Evolutionary conservation across 257 asterid species (phyloP), one percentile per base, ranked within the genome.

Genomic region (Solanum virginianum): DNA sequence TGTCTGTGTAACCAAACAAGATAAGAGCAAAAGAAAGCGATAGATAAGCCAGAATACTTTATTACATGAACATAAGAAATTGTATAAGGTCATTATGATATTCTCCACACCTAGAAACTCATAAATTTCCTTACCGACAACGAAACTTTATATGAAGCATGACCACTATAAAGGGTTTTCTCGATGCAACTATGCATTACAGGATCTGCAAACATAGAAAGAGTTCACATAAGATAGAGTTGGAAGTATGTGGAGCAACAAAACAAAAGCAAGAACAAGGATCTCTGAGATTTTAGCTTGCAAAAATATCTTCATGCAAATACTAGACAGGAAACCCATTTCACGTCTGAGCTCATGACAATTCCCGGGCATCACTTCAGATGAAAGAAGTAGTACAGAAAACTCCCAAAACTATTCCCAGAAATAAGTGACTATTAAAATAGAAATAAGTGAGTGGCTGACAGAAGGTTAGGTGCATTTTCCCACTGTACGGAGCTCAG

Each of bases 101-200:
- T 26, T 39, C 13, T 66, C 39, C 68, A 49, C 32, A 24, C 39
- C 20, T 4, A 56, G 8, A 49, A 68, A 70, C 8, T 62, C 49
- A 72, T 43, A 49, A 62, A 47, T 81, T 15, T 26, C 86, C 98
- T 74, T 91, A 95, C 98, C 97, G 96, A 88, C 79, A 94, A 83
- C 69, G 96, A 92, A 85, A 95, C 91, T 86, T 87, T 93, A 91
- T 91, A 97, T 36, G 98, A 94, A 87, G 94, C 95, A 86, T 94
- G 98, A 79, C 98, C 98, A 86, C 89, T 86, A 84, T 90, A 79
- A 85, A 90, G 93, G 85, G 94, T 89, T 90, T 86, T 97, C 92
- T 90, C 93, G 63, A 97, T 91, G 89, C 93, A 92, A 89, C 60
- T 88, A 16, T 89, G 98, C 98, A 95, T 94, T 45, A 83, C 93